Base-by-base conservation (phyloP, 495 filamentous ascomycete genomes). In the Thermochaetoides thermophila region DNA sequence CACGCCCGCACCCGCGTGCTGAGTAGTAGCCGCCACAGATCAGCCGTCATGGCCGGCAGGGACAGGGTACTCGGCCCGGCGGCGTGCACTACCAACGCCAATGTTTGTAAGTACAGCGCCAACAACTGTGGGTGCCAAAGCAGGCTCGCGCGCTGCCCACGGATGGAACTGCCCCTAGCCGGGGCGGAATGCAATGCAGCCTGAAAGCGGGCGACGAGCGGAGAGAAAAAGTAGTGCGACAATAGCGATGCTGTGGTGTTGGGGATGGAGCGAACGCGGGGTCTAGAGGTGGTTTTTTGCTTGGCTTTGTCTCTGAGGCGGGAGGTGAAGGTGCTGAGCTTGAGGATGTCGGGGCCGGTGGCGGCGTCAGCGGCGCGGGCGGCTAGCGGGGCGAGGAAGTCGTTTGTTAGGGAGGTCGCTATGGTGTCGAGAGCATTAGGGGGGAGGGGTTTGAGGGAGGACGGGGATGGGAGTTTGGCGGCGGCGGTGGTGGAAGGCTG, bases 271-370 rank as follows among this genome's bases (percentile, higher is more conserved):
- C 74, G 76, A 34, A 72, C 59, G 8, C 77, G 71, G 21, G 74
- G 73, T 27, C 48, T 57, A n/a, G 49, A 10, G 32, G 35, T 43
- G 9, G 37, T 24, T 17, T 45, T 55, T 34, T 37, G 27, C 29
- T 42, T 41, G 27, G 45, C 20, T 30, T 44, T 50, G 22, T 34
- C 42, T 6, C 55, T 32, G 17, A 65, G 59, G 11, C 57, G 59
- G 24, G 55, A 55, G 2, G 53, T 63, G 39, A 66, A 64, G 2
- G 55, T 60, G 1, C 55, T 56, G 3, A 93, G 72, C 60, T 94
- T 93, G 22, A 95, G 72, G 4, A 75, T 72, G 40, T 82, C 74
- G 0, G 86, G 84, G 0, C 87, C 85, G 1, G 81, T 73, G 14
- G 74, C 53, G 11, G 68, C 56, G 42, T 82, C 76, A 13, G 75